A percentile compares a stretch with the other conserved stretches of the same genome.
These are phyloP conservation scores for Skeletonema grethae DNA, from an alignment of 108 stramenopile genomes.

Conservation along the genomic window DNA sequence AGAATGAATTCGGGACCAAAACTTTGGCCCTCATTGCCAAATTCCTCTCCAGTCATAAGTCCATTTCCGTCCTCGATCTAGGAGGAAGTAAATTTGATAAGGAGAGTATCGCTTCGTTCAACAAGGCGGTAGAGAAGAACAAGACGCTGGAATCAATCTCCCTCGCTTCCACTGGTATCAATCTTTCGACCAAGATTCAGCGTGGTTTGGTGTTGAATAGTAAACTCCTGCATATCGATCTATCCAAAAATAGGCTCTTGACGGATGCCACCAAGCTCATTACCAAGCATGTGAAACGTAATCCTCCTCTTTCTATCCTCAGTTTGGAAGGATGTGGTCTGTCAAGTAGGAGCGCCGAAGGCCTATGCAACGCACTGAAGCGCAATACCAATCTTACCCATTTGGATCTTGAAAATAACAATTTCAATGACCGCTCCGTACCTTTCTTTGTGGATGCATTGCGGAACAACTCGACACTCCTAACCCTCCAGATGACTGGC, in stretches of 20 bases:
- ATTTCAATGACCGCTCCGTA: background rate
- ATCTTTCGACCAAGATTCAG: background rate
- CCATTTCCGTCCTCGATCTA: background rate
- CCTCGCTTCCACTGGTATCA: background rate
- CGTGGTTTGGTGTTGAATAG: slow-evolving; percentile 1
- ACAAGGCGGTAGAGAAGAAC: background rate
- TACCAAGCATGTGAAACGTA: background rate
- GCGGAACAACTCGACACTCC: background rate
- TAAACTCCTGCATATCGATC: background rate
- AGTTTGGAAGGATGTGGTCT: background rate
- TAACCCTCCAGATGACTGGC: background rate
- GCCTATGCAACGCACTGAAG: slow-evolving; percentile 4
- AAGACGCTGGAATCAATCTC: background rate
- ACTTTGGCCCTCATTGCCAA: background rate
- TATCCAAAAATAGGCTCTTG: background rate
- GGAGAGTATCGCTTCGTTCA: background rate
- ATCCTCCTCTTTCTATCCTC: slow-evolving; percentile 5
- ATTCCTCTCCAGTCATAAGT: background rate
- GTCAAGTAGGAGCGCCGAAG: background rate
- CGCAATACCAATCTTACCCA: slow-evolving; percentile 1
- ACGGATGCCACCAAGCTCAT: background rate
- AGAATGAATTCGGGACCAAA: background rate
- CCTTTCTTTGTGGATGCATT: slow-evolving; percentile 12
- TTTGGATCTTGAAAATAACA: background rate
- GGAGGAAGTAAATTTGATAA: background rate